phyloP scores from a whole-genome alignment of 306 rosid genomes.

The Myrica gale region DNA sequence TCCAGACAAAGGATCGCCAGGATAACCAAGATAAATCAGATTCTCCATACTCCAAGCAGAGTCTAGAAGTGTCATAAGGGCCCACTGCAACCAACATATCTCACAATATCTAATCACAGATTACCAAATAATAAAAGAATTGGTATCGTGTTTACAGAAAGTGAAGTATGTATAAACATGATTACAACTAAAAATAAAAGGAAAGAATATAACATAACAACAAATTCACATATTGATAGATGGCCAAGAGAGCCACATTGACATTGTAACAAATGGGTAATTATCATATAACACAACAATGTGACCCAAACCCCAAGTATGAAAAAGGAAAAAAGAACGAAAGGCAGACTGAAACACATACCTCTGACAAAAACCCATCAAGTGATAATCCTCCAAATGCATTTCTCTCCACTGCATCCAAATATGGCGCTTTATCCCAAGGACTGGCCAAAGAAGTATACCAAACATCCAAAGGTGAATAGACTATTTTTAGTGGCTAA shows the following conservation, averaged over 20 bases:
- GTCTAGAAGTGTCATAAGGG: constrained; percentile 83
- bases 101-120: constrained; percentile 5
- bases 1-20: constrained; percentile 71
- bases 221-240: not conserved
- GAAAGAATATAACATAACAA: not conserved
- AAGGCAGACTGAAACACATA: not conserved
- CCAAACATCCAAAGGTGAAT: constrained; percentile 15
- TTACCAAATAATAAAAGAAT: not conserved
- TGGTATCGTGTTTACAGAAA: not conserved
- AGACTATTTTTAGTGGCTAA: not conserved
- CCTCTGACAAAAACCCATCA: constrained; percentile 78
- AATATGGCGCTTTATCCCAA: constrained; percentile 64
- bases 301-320: not conserved
- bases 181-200: not conserved
- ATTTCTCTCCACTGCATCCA: constrained; percentile 73
- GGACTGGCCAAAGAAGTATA: constrained; percentile 57
- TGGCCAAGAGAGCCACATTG: not conserved
- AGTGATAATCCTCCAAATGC: constrained; percentile 80
- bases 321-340: not conserved
- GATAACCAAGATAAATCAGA: constrained; percentile 83
- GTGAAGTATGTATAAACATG: not conserved
- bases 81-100: constrained; percentile 65
- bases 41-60: constrained; percentile 82
- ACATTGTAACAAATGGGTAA: not conserved
- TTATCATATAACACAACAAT: not conserved